Evolutionary conservation across 192 early-diverging fungal genomes (phyloP).

Genomic region (Coemansia sp.): DNA sequence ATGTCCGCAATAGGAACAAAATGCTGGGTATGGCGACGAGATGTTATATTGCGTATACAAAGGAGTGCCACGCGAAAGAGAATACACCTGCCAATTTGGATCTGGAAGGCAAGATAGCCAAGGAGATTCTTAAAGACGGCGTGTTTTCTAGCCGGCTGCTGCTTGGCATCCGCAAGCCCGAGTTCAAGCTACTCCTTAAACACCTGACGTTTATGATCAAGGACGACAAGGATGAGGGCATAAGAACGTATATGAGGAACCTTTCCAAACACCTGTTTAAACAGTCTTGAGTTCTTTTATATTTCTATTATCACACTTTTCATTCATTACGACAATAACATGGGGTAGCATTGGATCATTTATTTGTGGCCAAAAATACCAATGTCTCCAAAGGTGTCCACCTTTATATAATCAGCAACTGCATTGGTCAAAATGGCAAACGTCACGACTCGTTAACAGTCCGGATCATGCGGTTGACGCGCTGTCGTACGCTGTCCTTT

Average conservation of each 20-base stretch:
- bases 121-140: not conserved
- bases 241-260: not conserved
- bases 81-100: not conserved
- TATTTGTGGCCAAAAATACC: not conserved
- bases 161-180: not conserved
- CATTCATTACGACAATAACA: not conserved
- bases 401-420: too few species aligned
- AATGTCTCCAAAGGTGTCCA: too few species aligned
- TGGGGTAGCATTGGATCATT: too few species aligned
- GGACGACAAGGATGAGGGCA: not conserved
- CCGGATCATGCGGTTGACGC: slow-evolving; percentile 45
- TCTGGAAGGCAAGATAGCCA: not conserved
- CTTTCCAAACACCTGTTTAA: not conserved
- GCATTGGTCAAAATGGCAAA: not conserved
- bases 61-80: not conserved
- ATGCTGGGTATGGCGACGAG: not conserved
- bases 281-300: not conserved
- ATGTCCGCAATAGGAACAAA: not conserved
- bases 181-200: not conserved
- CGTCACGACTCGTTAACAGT: slow-evolving; percentile 49
- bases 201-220: not conserved
- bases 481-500: slow-evolving; percentile 55
- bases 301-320: too few species aligned
- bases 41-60: not conserved
- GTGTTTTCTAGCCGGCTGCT: not conserved